Conservation (phyloP, 768 basidiomycete species). For the Podaxis sp. region DNA sequence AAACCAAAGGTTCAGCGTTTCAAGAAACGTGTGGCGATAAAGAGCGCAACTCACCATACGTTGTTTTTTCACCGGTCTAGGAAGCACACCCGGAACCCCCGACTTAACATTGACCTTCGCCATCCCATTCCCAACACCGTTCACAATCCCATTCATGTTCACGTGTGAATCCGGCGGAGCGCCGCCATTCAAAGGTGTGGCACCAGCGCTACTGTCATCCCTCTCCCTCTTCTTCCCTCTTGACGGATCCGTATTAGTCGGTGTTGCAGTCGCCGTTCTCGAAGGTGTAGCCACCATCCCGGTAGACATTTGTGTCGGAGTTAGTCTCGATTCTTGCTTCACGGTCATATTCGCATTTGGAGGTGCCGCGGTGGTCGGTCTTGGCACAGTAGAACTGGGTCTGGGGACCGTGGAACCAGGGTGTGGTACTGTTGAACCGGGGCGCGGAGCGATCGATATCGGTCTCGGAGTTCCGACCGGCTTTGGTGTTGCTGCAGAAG, state of each 20-base stretch:
- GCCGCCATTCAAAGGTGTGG: conserved; percentile 18
- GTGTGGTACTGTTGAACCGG: conserved; percentile 20
- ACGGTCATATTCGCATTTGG: not conserved
- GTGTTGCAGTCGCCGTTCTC: conserved; percentile 15
- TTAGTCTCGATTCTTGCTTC: conserved; percentile 13
- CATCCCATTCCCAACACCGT: conserved; percentile 31
- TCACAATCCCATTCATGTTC: conserved; percentile 26
- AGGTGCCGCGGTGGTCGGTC: conserved; percentile 24
- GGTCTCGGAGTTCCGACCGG: conserved; percentile 35
- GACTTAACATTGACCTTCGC: conserved; percentile 49
- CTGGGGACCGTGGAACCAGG: conserved; percentile 19
- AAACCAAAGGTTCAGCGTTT: conserved; percentile 1
- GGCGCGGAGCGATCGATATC: conserved; percentile 21
- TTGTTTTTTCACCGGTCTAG: conserved; percentile 73
- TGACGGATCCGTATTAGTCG: conserved; percentile 27
- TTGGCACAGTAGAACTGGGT: conserved; percentile 22
- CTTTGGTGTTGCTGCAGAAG: conserved; percentile 23
- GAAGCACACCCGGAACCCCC: conserved; percentile 52
- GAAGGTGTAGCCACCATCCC: conserved; percentile 12
- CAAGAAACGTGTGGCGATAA: not conserved
- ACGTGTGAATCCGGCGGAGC: not conserved
- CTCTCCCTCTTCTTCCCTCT: conserved; percentile 41
- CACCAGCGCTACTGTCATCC: conserved; percentile 23
- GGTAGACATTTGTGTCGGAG: conserved; percentile 19
- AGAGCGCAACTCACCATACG: conserved; percentile 50